Conservation (phyloP, 768 basidiomycete species). For the Russula earlei region DNA sequence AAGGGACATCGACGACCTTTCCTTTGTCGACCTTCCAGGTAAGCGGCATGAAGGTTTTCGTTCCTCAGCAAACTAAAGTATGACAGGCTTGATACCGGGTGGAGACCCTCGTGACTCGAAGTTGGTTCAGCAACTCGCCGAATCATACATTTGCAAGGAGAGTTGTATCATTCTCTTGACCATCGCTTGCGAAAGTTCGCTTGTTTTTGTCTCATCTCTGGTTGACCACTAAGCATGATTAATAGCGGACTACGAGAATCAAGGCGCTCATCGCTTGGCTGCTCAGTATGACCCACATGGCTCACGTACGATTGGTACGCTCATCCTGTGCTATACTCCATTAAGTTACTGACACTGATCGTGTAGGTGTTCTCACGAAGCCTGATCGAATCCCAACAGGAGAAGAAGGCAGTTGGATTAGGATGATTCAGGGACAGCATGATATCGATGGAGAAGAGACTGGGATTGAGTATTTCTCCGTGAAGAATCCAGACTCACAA, state of each 20-base stretch:
- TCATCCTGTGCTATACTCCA: not conserved
- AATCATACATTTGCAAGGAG: conserved; percentile 47
- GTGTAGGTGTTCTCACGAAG: conserved; percentile 7
- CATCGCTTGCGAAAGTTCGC: conserved; percentile 55
- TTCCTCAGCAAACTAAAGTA: not conserved
- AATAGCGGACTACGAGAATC: conserved; percentile 71
- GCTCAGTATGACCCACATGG: conserved; percentile 52
- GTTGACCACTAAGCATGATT: not conserved
- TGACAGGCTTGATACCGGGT: conserved; percentile 46
- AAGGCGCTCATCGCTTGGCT: conserved; percentile 58
- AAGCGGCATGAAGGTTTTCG: not conserved
- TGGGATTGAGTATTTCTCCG: conserved; percentile 8
- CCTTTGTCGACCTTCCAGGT: conserved; percentile 36
- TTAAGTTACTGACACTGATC: not conserved
- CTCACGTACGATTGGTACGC: conserved; percentile 57
- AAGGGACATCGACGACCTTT: conserved; percentile 31
- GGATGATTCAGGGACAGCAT: not conserved
- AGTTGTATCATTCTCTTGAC: conserved; percentile 58
- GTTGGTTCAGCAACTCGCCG: conserved; percentile 48
- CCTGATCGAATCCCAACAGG: conserved; percentile 10
- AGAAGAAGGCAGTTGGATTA: conserved; percentile 9
- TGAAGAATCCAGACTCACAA: conserved; percentile 17
- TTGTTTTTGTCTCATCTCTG: not conserved
- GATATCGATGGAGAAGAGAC: not conserved
- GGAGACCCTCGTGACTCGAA: conserved; percentile 49